A percentile compares a stretch with the other conserved stretches of the same genome.
phyloP scores from a whole-genome alignment of 2,329 filamentous ascomycete genomes.

The Juglanconis sp. region DNA sequence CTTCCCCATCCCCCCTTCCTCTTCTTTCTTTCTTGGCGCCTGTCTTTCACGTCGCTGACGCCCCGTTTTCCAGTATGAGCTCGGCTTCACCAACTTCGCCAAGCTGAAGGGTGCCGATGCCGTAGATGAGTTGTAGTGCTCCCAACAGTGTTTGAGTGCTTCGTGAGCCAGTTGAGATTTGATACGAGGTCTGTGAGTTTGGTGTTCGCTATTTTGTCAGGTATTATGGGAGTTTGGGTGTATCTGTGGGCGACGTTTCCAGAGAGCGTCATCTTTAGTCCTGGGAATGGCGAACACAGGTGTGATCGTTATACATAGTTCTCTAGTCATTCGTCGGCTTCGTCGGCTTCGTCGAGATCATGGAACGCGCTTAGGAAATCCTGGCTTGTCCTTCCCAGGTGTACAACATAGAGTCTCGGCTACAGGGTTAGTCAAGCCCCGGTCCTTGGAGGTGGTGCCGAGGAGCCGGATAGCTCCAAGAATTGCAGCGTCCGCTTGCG shows the following conservation, averaged over 20 bases:
- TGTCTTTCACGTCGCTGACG: neutral
- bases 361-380: neutral
- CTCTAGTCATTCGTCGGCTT: neutral
- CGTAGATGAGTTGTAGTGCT: slow-evolving; percentile 13
- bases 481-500: neutral
- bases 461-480: neutral
- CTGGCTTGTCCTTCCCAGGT: too few species aligned
- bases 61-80: slow-evolving; percentile 11
- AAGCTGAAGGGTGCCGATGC: slow-evolving; percentile 10
- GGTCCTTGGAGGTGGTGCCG: neutral
- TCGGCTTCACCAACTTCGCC: slow-evolving; percentile 17
- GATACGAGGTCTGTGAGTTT: neutral
- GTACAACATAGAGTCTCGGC: too few species aligned
- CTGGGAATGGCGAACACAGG: neutral
- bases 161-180: neutral
- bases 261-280: neutral
- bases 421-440: too few species aligned
- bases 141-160: neutral
- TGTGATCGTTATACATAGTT: neutral
- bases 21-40: neutral
- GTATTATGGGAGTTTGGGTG: neutral
- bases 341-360: neutral
- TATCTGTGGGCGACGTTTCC: neutral
- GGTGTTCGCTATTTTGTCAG: neutral
- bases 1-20: too few species aligned